These are phyloP conservation scores for Cenchrus fungigraminus DNA, from an alignment of 176 grass and related monocot species.

Conservation along the genomic window DNA sequence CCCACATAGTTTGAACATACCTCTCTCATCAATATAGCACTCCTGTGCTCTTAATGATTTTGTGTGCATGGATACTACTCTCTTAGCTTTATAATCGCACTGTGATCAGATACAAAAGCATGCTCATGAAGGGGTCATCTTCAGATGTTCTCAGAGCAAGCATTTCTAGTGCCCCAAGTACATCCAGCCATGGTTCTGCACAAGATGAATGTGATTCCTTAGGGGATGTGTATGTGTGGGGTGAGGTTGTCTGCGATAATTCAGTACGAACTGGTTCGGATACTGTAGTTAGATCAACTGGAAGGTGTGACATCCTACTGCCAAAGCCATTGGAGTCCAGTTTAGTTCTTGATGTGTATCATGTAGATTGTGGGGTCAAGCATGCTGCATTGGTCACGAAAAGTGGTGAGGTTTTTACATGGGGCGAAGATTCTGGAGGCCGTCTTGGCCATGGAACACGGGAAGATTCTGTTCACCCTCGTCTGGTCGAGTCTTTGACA, in stretches of 20 bases:
- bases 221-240: constrained; percentile 93
- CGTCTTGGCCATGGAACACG: constrained; percentile 84
- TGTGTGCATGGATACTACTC: neutral
- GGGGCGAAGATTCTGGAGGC: constrained; percentile 96
- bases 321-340: constrained; percentile 86
- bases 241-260: constrained; percentile 76
- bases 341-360: constrained; percentile 85
- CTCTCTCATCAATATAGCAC: neutral
- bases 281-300: constrained; percentile 50
- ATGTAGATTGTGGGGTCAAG: constrained; percentile 84
- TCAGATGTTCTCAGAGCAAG: constrained; percentile 93
- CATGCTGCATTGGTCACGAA: constrained; percentile 83
- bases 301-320: constrained; percentile 65
- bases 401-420: constrained; percentile 92
- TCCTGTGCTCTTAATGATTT: neutral
- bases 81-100: constrained; percentile 14
- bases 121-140: constrained; percentile 68
- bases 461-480: constrained; percentile 68
- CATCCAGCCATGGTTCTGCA: constrained; percentile 94
- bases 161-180: constrained; percentile 94
- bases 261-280: constrained; percentile 49
- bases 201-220: constrained; percentile 90
- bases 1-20: neutral
- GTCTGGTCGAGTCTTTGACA: constrained; percentile 70
- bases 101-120: constrained; percentile 75